Evolutionary conservation across 192 early-diverging fungal species (phyloP).

Genomic region (Rhizophagus prolifer): DNA sequence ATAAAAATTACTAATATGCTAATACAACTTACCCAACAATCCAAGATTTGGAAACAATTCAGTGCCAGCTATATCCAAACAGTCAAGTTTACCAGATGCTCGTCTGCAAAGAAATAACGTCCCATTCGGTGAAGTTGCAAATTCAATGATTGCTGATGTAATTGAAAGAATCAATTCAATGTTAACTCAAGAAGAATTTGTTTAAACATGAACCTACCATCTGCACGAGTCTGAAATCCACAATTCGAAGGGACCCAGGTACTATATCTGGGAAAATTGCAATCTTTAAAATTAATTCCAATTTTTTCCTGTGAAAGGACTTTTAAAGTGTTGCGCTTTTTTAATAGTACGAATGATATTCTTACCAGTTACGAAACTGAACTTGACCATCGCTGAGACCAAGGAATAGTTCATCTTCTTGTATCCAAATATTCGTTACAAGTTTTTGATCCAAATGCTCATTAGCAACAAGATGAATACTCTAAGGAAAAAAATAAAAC

Average conservation of each 20-base stretch:
- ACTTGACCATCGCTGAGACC: conserved; percentile 19
- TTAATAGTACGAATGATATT: not conserved
- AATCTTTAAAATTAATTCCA: not conserved
- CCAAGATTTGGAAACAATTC: not conserved
- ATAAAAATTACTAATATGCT: too few species aligned
- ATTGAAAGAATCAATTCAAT: not conserved
- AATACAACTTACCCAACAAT: not conserved
- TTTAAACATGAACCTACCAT: not conserved
- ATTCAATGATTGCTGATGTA: conserved; percentile 21
- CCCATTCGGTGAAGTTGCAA: conserved; percentile 18
- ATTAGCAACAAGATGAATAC: not conserved
- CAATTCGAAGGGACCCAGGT: not conserved
- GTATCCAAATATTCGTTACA: conserved; percentile 18
- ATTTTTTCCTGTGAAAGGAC: not conserved
- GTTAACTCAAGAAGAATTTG: not conserved
- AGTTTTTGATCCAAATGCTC: not conserved
- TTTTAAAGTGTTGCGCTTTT: not conserved
- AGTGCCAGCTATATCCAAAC: conserved; percentile 15
- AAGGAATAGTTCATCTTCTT: conserved; percentile 6
- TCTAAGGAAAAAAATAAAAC: not conserved
- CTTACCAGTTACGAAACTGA: conserved; percentile 25
- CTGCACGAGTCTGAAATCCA: not conserved
- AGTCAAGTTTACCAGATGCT: conserved; percentile 14
- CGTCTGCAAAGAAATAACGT: conserved; percentile 5
- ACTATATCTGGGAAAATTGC: conserved; percentile 5